phyloP scores from a whole-genome alignment of 2,329 filamentous ascomycete species.

The Xylariales sp. region DNA sequence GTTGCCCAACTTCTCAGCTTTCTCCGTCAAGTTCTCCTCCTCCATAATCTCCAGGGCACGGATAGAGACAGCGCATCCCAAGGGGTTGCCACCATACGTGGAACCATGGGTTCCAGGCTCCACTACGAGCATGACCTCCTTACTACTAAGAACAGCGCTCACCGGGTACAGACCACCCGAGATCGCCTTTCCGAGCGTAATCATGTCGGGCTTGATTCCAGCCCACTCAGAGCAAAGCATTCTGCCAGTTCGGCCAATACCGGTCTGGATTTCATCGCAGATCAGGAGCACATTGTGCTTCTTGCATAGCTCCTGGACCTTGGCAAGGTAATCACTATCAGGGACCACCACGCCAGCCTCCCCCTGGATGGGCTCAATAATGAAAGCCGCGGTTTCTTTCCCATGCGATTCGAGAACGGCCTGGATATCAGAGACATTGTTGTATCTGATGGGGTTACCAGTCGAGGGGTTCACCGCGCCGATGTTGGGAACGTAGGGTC shows the following conservation, averaged over 20 bases:
- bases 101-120: constrained; percentile 97
- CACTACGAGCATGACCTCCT: constrained; percentile 91
- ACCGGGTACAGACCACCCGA: constrained; percentile 99
- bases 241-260: constrained; percentile 89
- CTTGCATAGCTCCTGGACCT: constrained; percentile 81
- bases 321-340: constrained; percentile 78
- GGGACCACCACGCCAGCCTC: constrained; percentile 97
- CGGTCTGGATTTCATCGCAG: constrained; percentile 97
- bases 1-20: constrained; percentile 75
- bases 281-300: constrained; percentile 95
- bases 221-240: constrained; percentile 95
- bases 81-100: constrained; percentile 96
- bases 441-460: constrained; percentile 75
- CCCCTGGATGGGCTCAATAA: constrained; percentile 95
- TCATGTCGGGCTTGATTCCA: constrained; percentile 89
- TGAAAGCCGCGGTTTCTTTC: constrained; percentile 82
- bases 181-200: constrained; percentile 95
- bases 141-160: constrained; percentile 81
- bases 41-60: constrained; percentile 89
- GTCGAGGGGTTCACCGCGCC: constrained; percentile 74
- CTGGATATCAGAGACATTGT: constrained; percentile 77
- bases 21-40: constrained; percentile 83
- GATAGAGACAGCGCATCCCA: constrained; percentile 93
- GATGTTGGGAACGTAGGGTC: constrained; percentile 87
- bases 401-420: constrained; percentile 76